phyloP scores from a whole-genome alignment of 2,329 filamentous ascomycete species.

The Cercospora zeina region DNA sequence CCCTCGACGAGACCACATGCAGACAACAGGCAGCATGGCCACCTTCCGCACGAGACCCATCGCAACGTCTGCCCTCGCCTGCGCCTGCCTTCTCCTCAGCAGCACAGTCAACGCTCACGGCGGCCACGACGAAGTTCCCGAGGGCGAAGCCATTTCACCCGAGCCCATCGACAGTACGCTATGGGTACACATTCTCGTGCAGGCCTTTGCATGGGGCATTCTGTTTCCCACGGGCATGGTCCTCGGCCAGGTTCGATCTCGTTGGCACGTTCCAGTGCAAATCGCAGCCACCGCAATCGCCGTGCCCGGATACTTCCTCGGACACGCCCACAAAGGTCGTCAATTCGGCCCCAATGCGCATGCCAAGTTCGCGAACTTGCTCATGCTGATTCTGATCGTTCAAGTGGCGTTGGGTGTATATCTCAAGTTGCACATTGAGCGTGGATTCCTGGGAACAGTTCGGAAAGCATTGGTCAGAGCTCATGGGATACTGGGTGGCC shows the following conservation, averaged over 20 bases:
- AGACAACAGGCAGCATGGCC: slow-evolving; percentile 25
- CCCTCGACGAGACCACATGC: slow-evolving; percentile 5
- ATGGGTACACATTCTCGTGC: slow-evolving; percentile 92
- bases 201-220: slow-evolving; percentile 84
- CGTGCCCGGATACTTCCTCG: slow-evolving; percentile 83
- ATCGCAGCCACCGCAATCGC: slow-evolving; percentile 72
- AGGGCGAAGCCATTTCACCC: slow-evolving; percentile 67
- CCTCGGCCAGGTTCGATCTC: slow-evolving; percentile 81
- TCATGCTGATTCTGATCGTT: slow-evolving; percentile 75
- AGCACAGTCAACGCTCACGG: slow-evolving; percentile 48
- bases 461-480: slow-evolving; percentile 66
- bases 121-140: slow-evolving; percentile 61
- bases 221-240: slow-evolving; percentile 96
- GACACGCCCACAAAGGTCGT: slow-evolving; percentile 85
- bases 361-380: slow-evolving; percentile 71
- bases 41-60: slow-evolving; percentile 33
- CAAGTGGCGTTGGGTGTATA: slow-evolving; percentile 84
- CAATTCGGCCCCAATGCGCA: slow-evolving; percentile 83
- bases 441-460: slow-evolving; percentile 76
- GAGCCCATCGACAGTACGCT: slow-evolving; percentile 81
- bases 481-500: slow-evolving; percentile 82
- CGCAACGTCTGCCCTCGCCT: slow-evolving; percentile 14
- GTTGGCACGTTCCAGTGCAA: slow-evolving; percentile 93
- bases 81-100: slow-evolving; percentile 19
- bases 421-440: slow-evolving; percentile 83